Evolutionary conservation across 352 stramenopile species (phyloP).

Genomic region (Paralagenidium karlingii): DNA sequence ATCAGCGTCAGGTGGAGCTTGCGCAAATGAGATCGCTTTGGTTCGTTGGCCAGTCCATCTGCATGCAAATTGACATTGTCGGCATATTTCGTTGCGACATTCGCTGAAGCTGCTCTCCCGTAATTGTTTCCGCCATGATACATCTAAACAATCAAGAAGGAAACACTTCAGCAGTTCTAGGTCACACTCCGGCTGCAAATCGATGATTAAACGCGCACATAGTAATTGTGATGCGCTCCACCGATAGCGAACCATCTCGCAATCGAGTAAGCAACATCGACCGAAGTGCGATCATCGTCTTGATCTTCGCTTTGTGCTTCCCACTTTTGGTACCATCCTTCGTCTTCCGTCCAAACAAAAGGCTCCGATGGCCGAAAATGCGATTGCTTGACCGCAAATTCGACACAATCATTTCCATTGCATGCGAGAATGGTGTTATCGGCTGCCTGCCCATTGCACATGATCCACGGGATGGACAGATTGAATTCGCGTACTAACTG

Average conservation of each 20-base stretch:
- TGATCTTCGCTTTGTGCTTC: slow-evolving; percentile 13
- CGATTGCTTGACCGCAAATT: slow-evolving; percentile 35
- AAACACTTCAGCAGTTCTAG: too few relatives aligned
- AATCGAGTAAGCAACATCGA: slow-evolving; percentile 44
- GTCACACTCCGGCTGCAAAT: not conserved
- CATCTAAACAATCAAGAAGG: slow-evolving; percentile 28
- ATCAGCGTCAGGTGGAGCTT: slow-evolving; percentile 41
- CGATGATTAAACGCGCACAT: slow-evolving; percentile 12
- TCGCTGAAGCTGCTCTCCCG: slow-evolving; percentile 32
- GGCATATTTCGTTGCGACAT: slow-evolving; percentile 62
- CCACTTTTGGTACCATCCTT: slow-evolving; percentile 65
- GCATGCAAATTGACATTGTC: slow-evolving; percentile 52
- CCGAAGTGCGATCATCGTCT: slow-evolving; percentile 22
- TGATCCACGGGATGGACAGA: slow-evolving; percentile 59
- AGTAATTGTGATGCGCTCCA: slow-evolving; percentile 54
- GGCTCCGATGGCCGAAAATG: slow-evolving; percentile 23
- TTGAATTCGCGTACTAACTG: slow-evolving; percentile 30
- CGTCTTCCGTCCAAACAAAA: slow-evolving; percentile 66
- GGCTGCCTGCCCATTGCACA: slow-evolving; percentile 56
- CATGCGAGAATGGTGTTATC: slow-evolving; percentile 55
- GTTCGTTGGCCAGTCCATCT: slow-evolving; percentile 56
- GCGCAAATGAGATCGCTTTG: slow-evolving; percentile 50
- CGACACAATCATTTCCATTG: slow-evolving; percentile 50
- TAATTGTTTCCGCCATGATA: slow-evolving; percentile 73
- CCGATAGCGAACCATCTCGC: slow-evolving; percentile 57